These are phyloP conservation scores for Datisca glomerata DNA, from an alignment of 306 rosid genomes.

Conservation along the genomic window DNA sequence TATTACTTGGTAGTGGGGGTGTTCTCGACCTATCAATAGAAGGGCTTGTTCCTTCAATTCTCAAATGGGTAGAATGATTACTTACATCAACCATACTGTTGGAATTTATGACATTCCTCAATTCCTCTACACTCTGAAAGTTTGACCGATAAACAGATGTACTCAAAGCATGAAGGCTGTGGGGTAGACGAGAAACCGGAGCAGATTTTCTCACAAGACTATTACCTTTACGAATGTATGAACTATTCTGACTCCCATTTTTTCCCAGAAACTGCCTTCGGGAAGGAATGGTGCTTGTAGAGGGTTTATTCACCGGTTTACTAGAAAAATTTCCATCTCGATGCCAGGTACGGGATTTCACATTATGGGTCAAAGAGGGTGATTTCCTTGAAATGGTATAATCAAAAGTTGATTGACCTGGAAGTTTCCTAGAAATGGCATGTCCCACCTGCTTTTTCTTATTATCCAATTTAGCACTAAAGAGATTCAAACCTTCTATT, in stretches of 20 bases:
- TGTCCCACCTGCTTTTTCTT: conserved; percentile 33
- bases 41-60: conserved; percentile 21
- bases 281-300: conserved; percentile 25
- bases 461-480: conserved; percentile 18
- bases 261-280: conserved; percentile 32
- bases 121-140: conserved; percentile 32
- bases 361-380: conserved; percentile 32
- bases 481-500: conserved; percentile 20
- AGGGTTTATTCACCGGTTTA: conserved; percentile 25
- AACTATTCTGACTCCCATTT: conserved; percentile 45
- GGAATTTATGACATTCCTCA: conserved; percentile 25
- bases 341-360: conserved; percentile 66
- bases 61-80: conserved; percentile 19
- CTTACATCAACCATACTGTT: conserved; percentile 26
- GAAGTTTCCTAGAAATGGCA: conserved; percentile 18
- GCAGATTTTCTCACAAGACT: conserved; percentile 68
- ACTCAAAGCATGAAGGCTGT: conserved; percentile 20
- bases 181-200: conserved; percentile 37
- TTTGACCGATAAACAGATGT: conserved; percentile 23
- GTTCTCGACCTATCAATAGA: conserved; percentile 32
- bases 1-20: conserved; percentile 23
- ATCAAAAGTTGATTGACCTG: conserved; percentile 22
- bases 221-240: conserved; percentile 90
- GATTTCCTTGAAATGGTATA: conserved; percentile 25
- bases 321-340: conserved; percentile 29